Percentiles rank a stretch among this genome's conserved stretches.
Evolutionary conservation across 2,329 filamentous ascomycete genomes (phyloP).

Genomic region (Phaeoacremonium minimum): DNA sequence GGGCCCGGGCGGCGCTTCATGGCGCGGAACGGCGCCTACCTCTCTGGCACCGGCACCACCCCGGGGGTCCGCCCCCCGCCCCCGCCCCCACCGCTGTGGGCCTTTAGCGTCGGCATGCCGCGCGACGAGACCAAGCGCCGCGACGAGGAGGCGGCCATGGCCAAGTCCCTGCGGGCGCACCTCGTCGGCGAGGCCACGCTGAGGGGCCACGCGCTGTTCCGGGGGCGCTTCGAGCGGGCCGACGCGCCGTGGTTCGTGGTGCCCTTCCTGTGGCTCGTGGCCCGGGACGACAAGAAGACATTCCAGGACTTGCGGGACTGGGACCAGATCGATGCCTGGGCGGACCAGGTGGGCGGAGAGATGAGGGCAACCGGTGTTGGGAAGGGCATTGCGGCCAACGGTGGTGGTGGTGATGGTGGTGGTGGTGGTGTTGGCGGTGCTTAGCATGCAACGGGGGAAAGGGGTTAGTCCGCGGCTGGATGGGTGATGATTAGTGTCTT

Average conservation of each 20-base stretch:
- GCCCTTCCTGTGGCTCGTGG: background rate
- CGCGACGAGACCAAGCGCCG: background rate
- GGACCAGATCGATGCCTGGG: background rate
- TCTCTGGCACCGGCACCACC: too few species aligned
- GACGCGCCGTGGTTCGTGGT: background rate
- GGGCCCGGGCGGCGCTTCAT: background rate
- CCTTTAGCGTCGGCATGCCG: background rate
- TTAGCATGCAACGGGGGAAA: too few species aligned
- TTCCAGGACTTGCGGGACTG: background rate
- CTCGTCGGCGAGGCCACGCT: background rate
- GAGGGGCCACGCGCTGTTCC: background rate
- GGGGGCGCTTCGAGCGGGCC: background rate
- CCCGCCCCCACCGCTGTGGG: background rate
- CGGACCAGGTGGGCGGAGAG: background rate
- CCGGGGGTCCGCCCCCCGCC: too few species aligned
- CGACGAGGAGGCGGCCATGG: background rate
- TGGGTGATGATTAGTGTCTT: too few species aligned
- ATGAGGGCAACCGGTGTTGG: background rate
- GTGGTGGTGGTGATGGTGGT: too few species aligned
- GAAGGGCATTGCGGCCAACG: too few species aligned
- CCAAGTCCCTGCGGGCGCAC: background rate
- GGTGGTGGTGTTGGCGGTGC: background rate
- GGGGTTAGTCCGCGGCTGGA: too few species aligned
- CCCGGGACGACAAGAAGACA: background rate
- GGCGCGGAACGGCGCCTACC: background rate